These are phyloP conservation scores for Esteya vermicola DNA, from an alignment of 2,329 filamentous ascomycete genomes.

Conservation along the genomic window DNA sequence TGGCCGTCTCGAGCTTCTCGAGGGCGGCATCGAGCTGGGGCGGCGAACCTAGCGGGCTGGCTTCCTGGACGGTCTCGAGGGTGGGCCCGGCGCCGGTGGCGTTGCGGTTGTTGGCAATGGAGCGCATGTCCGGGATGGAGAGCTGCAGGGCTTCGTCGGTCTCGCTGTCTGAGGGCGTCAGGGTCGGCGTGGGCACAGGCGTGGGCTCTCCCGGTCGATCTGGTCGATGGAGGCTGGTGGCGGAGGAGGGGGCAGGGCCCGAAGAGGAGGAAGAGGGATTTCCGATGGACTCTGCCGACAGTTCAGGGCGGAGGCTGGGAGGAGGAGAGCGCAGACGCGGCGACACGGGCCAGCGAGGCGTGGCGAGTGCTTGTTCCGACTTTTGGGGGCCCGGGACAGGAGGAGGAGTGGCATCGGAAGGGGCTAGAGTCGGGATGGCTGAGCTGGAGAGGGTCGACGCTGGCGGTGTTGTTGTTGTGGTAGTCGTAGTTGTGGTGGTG, in stretches of 20 bases:
- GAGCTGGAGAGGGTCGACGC: conserved; percentile 45
- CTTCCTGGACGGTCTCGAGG: conserved; percentile 85
- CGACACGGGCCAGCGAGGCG: conserved; percentile 62
- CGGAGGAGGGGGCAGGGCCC: no score
- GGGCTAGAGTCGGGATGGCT: conserved; percentile 48
- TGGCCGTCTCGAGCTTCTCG: conserved; percentile 35
- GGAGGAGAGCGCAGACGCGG: conserved; percentile 67
- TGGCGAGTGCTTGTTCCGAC: conserved; percentile 39
- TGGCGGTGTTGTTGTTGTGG: conserved; percentile 31
- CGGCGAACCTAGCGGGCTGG: conserved; percentile 63
- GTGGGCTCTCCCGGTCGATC: no score
- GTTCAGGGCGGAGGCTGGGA: conserved; percentile 34
- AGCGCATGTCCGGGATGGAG: conserved; percentile 35
- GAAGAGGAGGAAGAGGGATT: no score
- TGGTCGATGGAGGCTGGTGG: neutral
- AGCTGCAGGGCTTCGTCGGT: conserved; percentile 32
- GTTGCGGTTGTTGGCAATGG: conserved; percentile 43
- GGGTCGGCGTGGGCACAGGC: neutral
- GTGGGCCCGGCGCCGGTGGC: conserved; percentile 42
- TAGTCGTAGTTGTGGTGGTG: conserved; percentile 43
- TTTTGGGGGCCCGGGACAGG: conserved; percentile 54
- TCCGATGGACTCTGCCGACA: no score
- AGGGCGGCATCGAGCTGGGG: conserved; percentile 28
- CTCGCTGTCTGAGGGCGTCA: conserved; percentile 25
- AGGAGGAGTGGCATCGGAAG: conserved; percentile 41